Conservation (phyloP, 140 eudicot species). For the Senecio squalidus region DNA sequence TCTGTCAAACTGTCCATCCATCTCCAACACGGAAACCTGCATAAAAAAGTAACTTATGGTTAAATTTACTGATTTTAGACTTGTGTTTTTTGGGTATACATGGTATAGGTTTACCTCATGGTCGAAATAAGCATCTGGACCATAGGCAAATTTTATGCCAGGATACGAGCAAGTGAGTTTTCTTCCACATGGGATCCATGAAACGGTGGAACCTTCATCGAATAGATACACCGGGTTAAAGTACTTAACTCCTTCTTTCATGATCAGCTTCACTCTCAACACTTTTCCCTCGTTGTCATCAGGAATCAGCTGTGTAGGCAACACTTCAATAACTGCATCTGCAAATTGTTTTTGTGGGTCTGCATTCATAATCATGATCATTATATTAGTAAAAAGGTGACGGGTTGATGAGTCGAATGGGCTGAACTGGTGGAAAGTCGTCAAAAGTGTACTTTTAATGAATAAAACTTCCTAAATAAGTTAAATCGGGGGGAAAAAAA, state of each 20-base stretch:
- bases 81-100: background rate
- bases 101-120: slow-evolving; percentile 57
- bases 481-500: no score
- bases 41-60: background rate
- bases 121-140: slow-evolving; percentile 75
- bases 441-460: background rate
- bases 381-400: background rate
- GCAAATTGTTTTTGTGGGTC: slow-evolving; percentile 99
- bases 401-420: background rate
- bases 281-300: slow-evolving; percentile 88
- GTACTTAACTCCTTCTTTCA: slow-evolving; percentile 81
- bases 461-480: background rate
- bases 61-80: background rate
- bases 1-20: slow-evolving; percentile 97
- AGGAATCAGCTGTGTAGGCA: slow-evolving; percentile 86
- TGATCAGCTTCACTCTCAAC: slow-evolving; percentile 80
- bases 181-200: slow-evolving; percentile 97
- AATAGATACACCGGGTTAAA: slow-evolving; percentile 89
- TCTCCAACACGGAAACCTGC: slow-evolving; percentile 92
- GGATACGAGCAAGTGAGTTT: slow-evolving; percentile 96
- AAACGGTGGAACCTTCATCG: slow-evolving; percentile 89
- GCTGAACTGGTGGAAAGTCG: background rate
- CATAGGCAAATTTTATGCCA: slow-evolving; percentile 89
- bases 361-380: slow-evolving; percentile 27
- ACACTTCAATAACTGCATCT: slow-evolving; percentile 90